phyloP scores from a whole-genome alignment of 2,329 filamentous ascomycete genomes.

The Didymellaceae sp. region DNA sequence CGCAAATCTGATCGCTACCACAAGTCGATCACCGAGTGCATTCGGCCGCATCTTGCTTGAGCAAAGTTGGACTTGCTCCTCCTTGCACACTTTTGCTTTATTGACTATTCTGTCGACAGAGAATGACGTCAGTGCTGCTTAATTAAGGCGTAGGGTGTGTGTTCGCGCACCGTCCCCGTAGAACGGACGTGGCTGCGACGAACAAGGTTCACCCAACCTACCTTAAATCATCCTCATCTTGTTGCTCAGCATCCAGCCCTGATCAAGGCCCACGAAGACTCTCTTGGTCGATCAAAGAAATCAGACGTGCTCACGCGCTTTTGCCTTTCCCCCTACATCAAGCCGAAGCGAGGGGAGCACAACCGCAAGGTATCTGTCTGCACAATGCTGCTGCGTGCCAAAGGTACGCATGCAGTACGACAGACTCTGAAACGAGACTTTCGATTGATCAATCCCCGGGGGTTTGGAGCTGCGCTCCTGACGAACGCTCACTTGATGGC shows the following conservation, averaged over 20 bases:
- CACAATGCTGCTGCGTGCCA: constrained; percentile 4
- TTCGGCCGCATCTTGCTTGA: neutral
- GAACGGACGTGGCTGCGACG: neutral
- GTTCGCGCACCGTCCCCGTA: constrained; percentile 1
- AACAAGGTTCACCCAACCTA: constrained; percentile 16
- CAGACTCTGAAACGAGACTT: constrained; percentile 8
- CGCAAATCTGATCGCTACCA: constrained; percentile 2
- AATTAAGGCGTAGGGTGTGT: neutral
- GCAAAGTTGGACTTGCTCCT: neutral
- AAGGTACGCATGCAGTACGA: constrained; percentile 11
- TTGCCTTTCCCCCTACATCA: constrained; percentile 10
- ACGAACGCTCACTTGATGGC: neutral
- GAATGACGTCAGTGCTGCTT: neutral
- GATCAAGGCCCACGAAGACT: neutral
- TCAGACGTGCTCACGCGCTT: neutral
- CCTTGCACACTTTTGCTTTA: neutral
- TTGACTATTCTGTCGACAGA: neutral
- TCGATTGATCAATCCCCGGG: too few relatives aligned
- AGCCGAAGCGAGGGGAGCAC: constrained; percentile 17
- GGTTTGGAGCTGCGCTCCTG: too few relatives aligned
- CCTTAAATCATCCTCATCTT: constrained; percentile 20
- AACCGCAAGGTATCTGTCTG: constrained; percentile 1
- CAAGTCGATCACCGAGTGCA: neutral
- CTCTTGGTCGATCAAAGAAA: neutral
- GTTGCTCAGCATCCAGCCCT: neutral